phyloP scores from a whole-genome alignment of 2,329 filamentous ascomycete species.

The Fonsecaea monophora region DNA sequence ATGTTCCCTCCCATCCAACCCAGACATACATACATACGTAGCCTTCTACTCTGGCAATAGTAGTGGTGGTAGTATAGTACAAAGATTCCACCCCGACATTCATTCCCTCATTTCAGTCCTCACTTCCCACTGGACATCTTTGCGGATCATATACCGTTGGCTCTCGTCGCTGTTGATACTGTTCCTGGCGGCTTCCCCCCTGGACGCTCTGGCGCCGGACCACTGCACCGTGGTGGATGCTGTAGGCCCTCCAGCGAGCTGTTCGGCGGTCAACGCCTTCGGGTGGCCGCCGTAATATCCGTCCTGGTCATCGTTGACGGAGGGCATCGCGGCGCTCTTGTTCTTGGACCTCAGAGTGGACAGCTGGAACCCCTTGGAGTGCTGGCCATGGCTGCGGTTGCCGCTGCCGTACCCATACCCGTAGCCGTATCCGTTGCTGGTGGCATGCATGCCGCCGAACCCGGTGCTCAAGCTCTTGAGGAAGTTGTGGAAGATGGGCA shows the following conservation, averaged over 20 bases:
- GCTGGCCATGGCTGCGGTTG: neutral
- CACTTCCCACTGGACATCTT: conserved; percentile 25
- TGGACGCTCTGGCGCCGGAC: neutral
- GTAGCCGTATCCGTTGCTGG: conserved; percentile 22
- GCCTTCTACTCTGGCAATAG: neutral
- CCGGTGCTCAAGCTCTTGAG: conserved; percentile 40
- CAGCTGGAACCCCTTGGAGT: conserved; percentile 23
- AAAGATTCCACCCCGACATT: neutral
- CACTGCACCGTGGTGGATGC: neutral
- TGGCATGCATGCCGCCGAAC: conserved; percentile 33
- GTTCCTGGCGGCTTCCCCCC: conserved; percentile 17
- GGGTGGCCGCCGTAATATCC: neutral
- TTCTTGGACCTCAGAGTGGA: conserved; percentile 28
- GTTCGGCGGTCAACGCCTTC: conserved; percentile 1
- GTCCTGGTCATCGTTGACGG: conserved; percentile 3
- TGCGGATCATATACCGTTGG: conserved; percentile 29
- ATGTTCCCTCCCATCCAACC: no score
- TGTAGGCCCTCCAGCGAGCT: neutral
- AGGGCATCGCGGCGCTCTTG: conserved; percentile 2
- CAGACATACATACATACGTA: no score
- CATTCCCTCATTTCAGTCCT: neutral
- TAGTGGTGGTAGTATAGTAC: no score
- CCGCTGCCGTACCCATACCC: neutral
- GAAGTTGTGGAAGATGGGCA: conserved; percentile 48
- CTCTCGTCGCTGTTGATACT: conserved; percentile 32